These are phyloP conservation scores for Agrocybe pediades DNA, from an alignment of 768 basidiomycete species.

Conservation along the genomic window DNA sequence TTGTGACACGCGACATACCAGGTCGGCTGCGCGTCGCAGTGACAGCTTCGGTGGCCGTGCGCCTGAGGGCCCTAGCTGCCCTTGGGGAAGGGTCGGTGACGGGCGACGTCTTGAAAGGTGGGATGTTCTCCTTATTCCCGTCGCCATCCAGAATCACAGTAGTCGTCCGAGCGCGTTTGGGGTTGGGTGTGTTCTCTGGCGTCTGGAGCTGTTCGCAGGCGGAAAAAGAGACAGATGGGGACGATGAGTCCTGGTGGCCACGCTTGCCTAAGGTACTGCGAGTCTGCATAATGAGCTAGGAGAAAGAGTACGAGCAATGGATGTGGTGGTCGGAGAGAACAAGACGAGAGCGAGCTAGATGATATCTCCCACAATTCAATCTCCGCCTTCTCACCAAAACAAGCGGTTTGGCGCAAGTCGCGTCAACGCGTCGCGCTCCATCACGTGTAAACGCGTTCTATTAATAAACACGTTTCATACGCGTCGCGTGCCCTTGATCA, in stretches of 20 bases:
- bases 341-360: slow-evolving; percentile 14
- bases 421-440: slow-evolving; percentile 34
- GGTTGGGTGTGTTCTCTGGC: slow-evolving; percentile 63
- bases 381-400: slow-evolving; percentile 39
- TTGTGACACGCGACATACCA: slow-evolving; percentile 36
- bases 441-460: slow-evolving; percentile 34
- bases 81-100: slow-evolving; percentile 41
- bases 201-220: slow-evolving; percentile 49
- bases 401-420: slow-evolving; percentile 19
- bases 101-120: slow-evolving; percentile 51
- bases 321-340: slow-evolving; percentile 24
- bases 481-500: slow-evolving; percentile 2
- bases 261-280: slow-evolving; percentile 57
- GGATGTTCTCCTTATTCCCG: slow-evolving; percentile 78
- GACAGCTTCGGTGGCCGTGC: slow-evolving; percentile 35
- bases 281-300: slow-evolving; percentile 38
- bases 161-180: slow-evolving; percentile 63
- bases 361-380: slow-evolving; percentile 32
- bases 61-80: slow-evolving; percentile 39
- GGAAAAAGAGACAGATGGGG: slow-evolving; percentile 25
- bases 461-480: slow-evolving; percentile 14
- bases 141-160: slow-evolving; percentile 49
- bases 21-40: slow-evolving; percentile 46
- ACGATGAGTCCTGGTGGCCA: slow-evolving; percentile 36
- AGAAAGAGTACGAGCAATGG: slow-evolving; percentile 14